These are phyloP conservation scores for Daldinia caldariorum DNA, from an alignment of 495 filamentous ascomycete genomes.

Conservation along the genomic window DNA sequence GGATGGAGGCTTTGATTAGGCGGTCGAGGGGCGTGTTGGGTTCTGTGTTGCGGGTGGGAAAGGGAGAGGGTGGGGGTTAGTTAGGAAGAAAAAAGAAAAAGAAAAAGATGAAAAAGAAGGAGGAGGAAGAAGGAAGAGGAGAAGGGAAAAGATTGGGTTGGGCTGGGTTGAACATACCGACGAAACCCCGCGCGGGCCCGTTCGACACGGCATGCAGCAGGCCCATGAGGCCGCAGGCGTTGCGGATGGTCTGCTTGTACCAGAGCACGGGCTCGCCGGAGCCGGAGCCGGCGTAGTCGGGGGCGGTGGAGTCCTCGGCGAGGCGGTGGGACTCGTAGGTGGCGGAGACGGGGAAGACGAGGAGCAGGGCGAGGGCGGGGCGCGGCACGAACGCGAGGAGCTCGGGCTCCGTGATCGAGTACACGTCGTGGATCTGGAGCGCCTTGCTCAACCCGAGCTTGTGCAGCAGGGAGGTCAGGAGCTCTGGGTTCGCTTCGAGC, in stretches of 20 bases:
- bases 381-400: conserved; percentile 82
- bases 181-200: conserved; percentile 55
- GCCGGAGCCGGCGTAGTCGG: conserved; percentile 51
- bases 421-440: conserved; percentile 83
- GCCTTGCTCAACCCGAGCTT: conserved; percentile 74
- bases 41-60: conserved; percentile 44
- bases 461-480: conserved; percentile 80
- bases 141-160: not conserved
- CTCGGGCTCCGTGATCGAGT: conserved; percentile 80
- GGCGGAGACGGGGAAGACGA: conserved; percentile 82
- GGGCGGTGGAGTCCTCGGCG: conserved; percentile 67
- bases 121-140: not conserved
- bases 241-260: conserved; percentile 91
- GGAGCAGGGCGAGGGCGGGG: conserved; percentile 82
- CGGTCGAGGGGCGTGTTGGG: conserved; percentile 52
- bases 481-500: conserved; percentile 74
- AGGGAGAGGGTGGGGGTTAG: not conserved
- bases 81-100: not conserved
- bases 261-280: conserved; percentile 68
- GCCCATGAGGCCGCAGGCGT: conserved; percentile 88
- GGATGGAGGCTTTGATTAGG: conserved; percentile 58
- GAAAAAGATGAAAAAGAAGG: not conserved
- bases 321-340: conserved; percentile 73
- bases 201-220: conserved; percentile 77
- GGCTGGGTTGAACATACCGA: conserved; percentile 41